phyloP scores from a whole-genome alignment of 2,329 filamentous ascomycete genomes.

The Microsporum audouinii region DNA sequence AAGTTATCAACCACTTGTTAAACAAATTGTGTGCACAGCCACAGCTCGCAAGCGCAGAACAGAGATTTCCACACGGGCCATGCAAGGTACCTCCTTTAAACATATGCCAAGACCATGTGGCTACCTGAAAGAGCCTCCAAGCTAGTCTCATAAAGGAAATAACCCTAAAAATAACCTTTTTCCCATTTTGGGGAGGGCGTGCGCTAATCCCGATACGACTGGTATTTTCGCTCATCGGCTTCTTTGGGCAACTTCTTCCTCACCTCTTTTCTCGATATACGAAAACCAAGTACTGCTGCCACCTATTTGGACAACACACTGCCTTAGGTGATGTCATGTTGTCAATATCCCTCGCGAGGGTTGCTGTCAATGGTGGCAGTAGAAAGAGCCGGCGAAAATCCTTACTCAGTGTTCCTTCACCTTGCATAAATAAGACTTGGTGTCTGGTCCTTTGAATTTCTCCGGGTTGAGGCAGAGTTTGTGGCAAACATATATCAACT shows the following conservation, averaged over 20 bases:
- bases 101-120: slow-evolving; percentile 4
- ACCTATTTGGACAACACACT: neutral
- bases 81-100: neutral
- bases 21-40: neutral
- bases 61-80: slow-evolving; percentile 3
- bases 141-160: neutral
- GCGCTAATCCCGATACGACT: neutral
- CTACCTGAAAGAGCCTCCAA: slow-evolving; percentile 3
- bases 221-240: neutral
- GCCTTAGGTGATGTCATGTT: too few species aligned
- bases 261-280: too few species aligned
- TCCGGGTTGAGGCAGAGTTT: too few species aligned
- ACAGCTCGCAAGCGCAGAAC: neutral
- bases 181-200: neutral
- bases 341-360: too few species aligned
- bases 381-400: too few species aligned
- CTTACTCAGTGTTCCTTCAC: too few species aligned
- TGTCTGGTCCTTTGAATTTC: too few species aligned
- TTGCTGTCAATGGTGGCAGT: too few species aligned
- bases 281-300: neutral
- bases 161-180: neutral
- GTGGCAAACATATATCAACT: too few species aligned
- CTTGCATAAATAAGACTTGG: too few species aligned
- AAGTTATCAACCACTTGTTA: neutral
- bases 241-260: neutral